Conservation (phyloP, 768 basidiomycete genomes). For the Amanita rubescens region DNA sequence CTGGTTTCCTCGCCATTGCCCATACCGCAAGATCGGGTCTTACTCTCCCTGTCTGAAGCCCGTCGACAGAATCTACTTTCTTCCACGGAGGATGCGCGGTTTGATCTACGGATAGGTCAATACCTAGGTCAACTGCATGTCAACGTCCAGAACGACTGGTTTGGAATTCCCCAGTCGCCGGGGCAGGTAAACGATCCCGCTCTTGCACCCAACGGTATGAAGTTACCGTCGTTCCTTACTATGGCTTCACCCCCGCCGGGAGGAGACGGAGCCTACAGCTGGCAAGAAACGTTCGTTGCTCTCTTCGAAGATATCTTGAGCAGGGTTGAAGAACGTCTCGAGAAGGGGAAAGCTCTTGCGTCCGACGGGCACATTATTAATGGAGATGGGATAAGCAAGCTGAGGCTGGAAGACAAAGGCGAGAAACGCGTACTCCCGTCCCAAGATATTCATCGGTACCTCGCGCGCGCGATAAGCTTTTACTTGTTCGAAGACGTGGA, state of each 20-base stretch:
- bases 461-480: constrained; percentile 65
- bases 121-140: constrained; percentile 58
- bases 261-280: constrained; percentile 44
- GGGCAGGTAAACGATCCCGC: constrained; percentile 17
- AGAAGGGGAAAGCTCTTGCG: too few relatives aligned
- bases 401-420: too few relatives aligned
- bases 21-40: constrained; percentile 23
- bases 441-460: constrained; percentile 36
- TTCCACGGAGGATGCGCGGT: constrained; percentile 29
- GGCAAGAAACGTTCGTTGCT: constrained; percentile 67
- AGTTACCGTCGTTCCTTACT: neutral
- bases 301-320: constrained; percentile 46
- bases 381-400: neutral
- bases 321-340: constrained; percentile 24
- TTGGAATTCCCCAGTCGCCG: constrained; percentile 39
- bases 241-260: neutral
- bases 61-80: constrained; percentile 28
- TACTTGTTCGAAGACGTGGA: constrained; percentile 76
- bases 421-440: constrained; percentile 26
- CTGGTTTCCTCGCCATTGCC: constrained; percentile 41
- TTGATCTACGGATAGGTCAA: constrained; percentile 58
- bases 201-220: neutral
- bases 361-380: neutral
- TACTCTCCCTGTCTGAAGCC: constrained; percentile 32
- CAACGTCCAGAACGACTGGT: constrained; percentile 71